These are phyloP conservation scores for Candida pseudocylindracea DNA, from an alignment of 1,139 yeast species.

Conservation along the genomic window DNA sequence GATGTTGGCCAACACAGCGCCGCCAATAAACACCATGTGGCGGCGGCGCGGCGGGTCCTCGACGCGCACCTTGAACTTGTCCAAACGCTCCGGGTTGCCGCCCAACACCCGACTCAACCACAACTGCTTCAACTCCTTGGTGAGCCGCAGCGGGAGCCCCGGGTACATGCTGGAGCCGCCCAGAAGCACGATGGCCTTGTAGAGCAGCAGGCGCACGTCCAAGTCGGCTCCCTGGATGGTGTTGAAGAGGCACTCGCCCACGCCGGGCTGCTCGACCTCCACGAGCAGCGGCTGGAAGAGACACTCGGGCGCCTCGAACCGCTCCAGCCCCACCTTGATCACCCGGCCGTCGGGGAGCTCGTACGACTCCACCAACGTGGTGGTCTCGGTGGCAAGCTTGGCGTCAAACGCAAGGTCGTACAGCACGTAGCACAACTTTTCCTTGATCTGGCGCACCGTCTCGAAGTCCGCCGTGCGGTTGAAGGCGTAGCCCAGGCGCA, in stretches of 20 bases:
- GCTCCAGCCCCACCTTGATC: slow-evolving; percentile 83
- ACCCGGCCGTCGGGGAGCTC: slow-evolving; percentile 95
- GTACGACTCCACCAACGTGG: slow-evolving; percentile 74
- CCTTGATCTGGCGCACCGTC: slow-evolving; percentile 94
- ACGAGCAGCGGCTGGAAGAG: slow-evolving; percentile 90
- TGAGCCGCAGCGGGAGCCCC: slow-evolving; percentile 87
- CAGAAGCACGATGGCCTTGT: slow-evolving; percentile 78
- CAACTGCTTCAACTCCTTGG: slow-evolving; percentile 85
- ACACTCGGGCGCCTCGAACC: slow-evolving; percentile 97
- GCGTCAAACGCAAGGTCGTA: slow-evolving; percentile 83
- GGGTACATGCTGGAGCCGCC: slow-evolving; percentile 99
- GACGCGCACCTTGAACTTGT: slow-evolving; percentile 84
- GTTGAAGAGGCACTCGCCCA: slow-evolving; percentile 80
- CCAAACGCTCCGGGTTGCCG: slow-evolving; percentile 71
- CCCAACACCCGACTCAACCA: slow-evolving; percentile 82
- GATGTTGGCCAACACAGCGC: slow-evolving; percentile 92
- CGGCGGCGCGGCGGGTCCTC: slow-evolving; percentile 99
- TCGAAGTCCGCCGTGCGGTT: slow-evolving; percentile 97
- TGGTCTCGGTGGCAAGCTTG: slow-evolving; percentile 77
- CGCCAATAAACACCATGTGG: slow-evolving; percentile 98
- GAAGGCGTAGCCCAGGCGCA: slow-evolving; percentile 94
- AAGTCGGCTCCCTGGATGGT: slow-evolving; percentile 90
- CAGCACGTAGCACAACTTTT: slow-evolving; percentile 84
- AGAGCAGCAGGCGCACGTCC: slow-evolving; percentile 74
- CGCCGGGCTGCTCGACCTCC: slow-evolving; percentile 95